A percentile compares a stretch with the other conserved stretches of the same genome.
Conservation (phyloP, 2,329 filamentous ascomycete genomes). For the Pseudonectria foliicola region DNA sequence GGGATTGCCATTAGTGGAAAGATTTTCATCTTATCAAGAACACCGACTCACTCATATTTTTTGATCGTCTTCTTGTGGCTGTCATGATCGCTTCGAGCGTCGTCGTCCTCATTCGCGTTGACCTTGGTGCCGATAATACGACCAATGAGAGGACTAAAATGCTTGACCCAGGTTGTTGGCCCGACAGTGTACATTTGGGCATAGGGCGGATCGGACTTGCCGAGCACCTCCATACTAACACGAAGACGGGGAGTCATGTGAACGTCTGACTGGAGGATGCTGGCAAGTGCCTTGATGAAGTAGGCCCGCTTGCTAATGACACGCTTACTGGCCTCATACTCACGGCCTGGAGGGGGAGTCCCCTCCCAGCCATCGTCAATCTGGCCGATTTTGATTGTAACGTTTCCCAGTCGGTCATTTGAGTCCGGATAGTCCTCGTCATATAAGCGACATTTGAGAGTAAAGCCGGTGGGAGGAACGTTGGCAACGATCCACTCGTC, state of each 20-base stretch:
- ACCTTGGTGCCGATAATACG: slow-evolving; percentile 68
- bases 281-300: slow-evolving; percentile 60
- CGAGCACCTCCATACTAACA: slow-evolving; percentile 72
- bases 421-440: slow-evolving; percentile 84
- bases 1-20: slow-evolving; percentile 5
- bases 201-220: slow-evolving; percentile 61
- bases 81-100: slow-evolving; percentile 21
- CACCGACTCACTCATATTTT: slow-evolving; percentile 64
- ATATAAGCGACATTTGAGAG: slow-evolving; percentile 77
- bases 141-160: slow-evolving; percentile 85
- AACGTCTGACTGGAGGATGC: slow-evolving; percentile 51
- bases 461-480: slow-evolving; percentile 72
- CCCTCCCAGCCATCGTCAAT: slow-evolving; percentile 63
- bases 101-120: slow-evolving; percentile 49
- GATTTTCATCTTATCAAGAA: neutral
- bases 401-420: slow-evolving; percentile 83
- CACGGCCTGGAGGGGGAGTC: slow-evolving; percentile 49
- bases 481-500: slow-evolving; percentile 84
- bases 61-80: slow-evolving; percentile 49
- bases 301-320: slow-evolving; percentile 85
- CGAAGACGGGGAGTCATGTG: slow-evolving; percentile 65
- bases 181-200: slow-evolving; percentile 73
- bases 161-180: slow-evolving; percentile 68
- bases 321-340: slow-evolving; percentile 72
- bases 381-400: slow-evolving; percentile 57